phyloP scores from a whole-genome alignment of 164 flowering plant genomes.

The Paratinospora sagittata region DNA sequence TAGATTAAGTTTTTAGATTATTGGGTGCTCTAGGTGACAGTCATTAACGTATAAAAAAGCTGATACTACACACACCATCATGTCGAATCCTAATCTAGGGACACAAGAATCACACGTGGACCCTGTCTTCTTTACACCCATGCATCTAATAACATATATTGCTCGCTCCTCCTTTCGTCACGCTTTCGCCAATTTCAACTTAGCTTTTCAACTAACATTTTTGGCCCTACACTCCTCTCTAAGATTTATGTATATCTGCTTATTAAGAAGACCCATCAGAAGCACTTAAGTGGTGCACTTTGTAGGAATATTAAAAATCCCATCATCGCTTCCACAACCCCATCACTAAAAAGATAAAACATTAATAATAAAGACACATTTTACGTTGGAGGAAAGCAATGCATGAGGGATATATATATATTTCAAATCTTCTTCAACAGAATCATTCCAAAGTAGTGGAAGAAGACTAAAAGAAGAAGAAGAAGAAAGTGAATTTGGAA shows the following conservation, averaged over 20 bases:
- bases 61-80: constrained; percentile 19
- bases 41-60: constrained; percentile 19
- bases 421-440: constrained; percentile 25
- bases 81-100: constrained; percentile 23
- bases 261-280: constrained; percentile 19
- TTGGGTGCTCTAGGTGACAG: constrained; percentile 21
- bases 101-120: constrained; percentile 30
- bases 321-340: constrained; percentile 16
- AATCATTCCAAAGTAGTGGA: constrained; percentile 39
- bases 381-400: constrained; percentile 57
- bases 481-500: not conserved
- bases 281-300: constrained; percentile 48
- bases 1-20: constrained; percentile 9
- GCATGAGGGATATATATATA: constrained; percentile 35
- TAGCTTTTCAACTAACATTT: constrained; percentile 16
- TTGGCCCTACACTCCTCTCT: constrained; percentile 11
- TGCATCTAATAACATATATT: constrained; percentile 33
- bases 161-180: constrained; percentile 36
- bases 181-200: constrained; percentile 45
- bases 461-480: constrained; percentile 11
- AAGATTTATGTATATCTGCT: not conserved
- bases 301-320: constrained; percentile 18
- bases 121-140: constrained; percentile 15
- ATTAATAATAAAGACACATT: constrained; percentile 10
- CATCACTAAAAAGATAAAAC: not conserved